Percentiles rank a stretch among this genome's conserved stretches.
These are phyloP conservation scores for Chernovozyma aurita DNA, from an alignment of 1,139 yeast species.

Conservation along the genomic window DNA sequence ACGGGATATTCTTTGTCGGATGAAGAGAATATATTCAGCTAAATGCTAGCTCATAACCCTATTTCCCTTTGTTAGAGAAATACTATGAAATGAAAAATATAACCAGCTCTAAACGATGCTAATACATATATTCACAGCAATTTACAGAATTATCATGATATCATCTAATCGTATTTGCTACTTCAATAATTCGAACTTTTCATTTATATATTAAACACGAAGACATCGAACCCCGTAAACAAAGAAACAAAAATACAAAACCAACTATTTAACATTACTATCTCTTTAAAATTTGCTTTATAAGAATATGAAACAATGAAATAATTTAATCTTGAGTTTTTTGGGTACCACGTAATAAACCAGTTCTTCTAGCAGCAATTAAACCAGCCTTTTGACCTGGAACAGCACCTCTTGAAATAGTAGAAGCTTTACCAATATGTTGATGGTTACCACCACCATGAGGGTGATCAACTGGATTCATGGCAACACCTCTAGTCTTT, in stretches of 20 bases:
- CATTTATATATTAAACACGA: conserved; percentile 3
- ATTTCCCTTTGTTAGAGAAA: too few species aligned
- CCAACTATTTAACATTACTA: background rate
- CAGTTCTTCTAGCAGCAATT: conserved; percentile 99
- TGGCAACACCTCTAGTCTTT: conserved; percentile 99
- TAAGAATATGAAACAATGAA: background rate
- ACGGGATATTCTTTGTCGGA: background rate
- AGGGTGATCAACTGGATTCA: conserved; percentile 99
- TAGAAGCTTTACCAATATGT: conserved; percentile 99
- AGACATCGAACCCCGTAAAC: conserved; percentile 1
- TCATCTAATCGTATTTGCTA: too few species aligned
- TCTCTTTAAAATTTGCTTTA: conserved; percentile 1
- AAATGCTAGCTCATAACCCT: too few species aligned
- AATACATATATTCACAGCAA: too few species aligned
- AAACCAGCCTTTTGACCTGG: conserved; percentile 99
- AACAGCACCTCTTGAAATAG: conserved; percentile 99
- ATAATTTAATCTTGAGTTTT: conserved; percentile 69
- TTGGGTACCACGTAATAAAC: conserved; percentile 99
- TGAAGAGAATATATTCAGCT: too few species aligned
- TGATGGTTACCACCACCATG: conserved; percentile 99
- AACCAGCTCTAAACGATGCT: too few species aligned
- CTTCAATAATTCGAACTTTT: too few species aligned
- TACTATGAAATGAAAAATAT: too few species aligned
- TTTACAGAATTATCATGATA: too few species aligned
- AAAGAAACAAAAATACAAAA: conserved; percentile 1